phyloP scores from a whole-genome alignment of 2,329 filamentous ascomycete genomes.

The Arthrobotrys pseudoclavata region DNA sequence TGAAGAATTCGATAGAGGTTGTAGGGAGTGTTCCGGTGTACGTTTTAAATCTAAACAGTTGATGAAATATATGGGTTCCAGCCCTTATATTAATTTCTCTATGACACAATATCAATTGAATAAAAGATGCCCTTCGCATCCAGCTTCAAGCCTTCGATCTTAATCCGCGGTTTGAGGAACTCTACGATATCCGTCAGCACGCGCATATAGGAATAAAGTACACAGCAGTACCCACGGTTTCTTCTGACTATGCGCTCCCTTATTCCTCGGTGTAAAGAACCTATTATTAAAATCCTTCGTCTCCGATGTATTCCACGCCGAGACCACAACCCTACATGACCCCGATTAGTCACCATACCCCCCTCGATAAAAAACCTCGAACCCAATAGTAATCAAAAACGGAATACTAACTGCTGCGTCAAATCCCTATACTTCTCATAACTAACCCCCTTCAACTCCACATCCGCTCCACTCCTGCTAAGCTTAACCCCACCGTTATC shows the following conservation, averaged over 20 bases:
- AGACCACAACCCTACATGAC: constrained; percentile 39
- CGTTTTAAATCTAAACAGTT: too few relatives aligned
- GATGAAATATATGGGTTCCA: too few relatives aligned
- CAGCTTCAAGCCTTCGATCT: not conserved
- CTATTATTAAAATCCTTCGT: constrained; percentile 46
- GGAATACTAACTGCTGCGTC: constrained; percentile 48
- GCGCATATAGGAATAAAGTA: too few relatives aligned
- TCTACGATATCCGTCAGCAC: not conserved
- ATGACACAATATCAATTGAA: too few relatives aligned
- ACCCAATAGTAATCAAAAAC: not conserved
- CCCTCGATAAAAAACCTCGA: not conserved
- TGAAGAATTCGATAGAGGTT: too few relatives aligned
- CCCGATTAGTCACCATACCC: not conserved
- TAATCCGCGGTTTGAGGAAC: constrained; percentile 16
- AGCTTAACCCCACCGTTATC: constrained; percentile 42
- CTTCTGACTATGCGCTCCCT: constrained; percentile 17
- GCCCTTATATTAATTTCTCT: too few relatives aligned
- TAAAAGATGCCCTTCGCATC: too few relatives aligned
- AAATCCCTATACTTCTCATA: constrained; percentile 56
- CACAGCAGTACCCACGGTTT: constrained; percentile 2
- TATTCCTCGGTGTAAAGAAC: constrained; percentile 16
- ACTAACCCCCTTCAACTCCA: constrained; percentile 43
- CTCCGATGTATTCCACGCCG: constrained; percentile 55
- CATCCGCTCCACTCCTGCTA: constrained; percentile 43
- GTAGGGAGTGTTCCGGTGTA: too few relatives aligned